phyloP scores from a whole-genome alignment of 2,329 filamentous ascomycete species.

The Exophiala calicioides region DNA sequence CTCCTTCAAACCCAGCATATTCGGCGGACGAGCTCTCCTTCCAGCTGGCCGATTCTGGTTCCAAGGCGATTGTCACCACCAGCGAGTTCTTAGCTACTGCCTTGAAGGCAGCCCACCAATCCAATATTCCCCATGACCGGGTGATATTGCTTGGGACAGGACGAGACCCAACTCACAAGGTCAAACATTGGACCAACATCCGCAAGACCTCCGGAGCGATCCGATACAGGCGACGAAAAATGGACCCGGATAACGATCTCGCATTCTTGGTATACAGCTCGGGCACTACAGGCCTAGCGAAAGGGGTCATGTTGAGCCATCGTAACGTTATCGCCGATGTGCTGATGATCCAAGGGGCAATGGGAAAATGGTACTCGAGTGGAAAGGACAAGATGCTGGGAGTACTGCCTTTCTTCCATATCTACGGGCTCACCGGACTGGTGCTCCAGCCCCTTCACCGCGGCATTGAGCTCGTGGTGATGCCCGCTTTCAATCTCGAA shows the following conservation, averaged over 20 bases:
- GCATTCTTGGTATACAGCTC: slow-evolving; percentile 86
- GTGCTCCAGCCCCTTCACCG: slow-evolving; percentile 68
- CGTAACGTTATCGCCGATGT: slow-evolving; percentile 78
- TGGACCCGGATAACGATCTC: slow-evolving; percentile 70
- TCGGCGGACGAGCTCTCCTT: slow-evolving; percentile 80
- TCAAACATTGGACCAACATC: slow-evolving; percentile 76
- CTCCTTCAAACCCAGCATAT: slow-evolving; percentile 85
- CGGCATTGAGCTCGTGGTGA: slow-evolving; percentile 68
- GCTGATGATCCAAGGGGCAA: slow-evolving; percentile 57
- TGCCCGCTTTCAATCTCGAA: slow-evolving; percentile 80
- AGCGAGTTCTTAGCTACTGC: slow-evolving; percentile 65
- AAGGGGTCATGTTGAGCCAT: slow-evolving; percentile 87
- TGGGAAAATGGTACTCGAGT: slow-evolving; percentile 52
- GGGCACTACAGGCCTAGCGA: slow-evolving; percentile 87
- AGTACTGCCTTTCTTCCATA: slow-evolving; percentile 87
- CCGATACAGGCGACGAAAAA: slow-evolving; percentile 60
- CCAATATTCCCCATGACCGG: slow-evolving; percentile 68
- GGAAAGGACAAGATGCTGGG: slow-evolving; percentile 73
- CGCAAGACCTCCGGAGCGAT: slow-evolving; percentile 63
- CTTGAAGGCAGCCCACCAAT: slow-evolving; percentile 66
- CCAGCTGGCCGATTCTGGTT: slow-evolving; percentile 76
- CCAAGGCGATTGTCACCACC: slow-evolving; percentile 76
- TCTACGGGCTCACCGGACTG: slow-evolving; percentile 77
- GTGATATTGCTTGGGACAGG: slow-evolving; percentile 78
- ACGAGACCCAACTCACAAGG: slow-evolving; percentile 58